A percentile compares a stretch with the other conserved stretches of the same genome.
These are phyloP conservation scores for Acacia crassicarpa DNA, from an alignment of 306 rosid species.

Conservation along the genomic window DNA sequence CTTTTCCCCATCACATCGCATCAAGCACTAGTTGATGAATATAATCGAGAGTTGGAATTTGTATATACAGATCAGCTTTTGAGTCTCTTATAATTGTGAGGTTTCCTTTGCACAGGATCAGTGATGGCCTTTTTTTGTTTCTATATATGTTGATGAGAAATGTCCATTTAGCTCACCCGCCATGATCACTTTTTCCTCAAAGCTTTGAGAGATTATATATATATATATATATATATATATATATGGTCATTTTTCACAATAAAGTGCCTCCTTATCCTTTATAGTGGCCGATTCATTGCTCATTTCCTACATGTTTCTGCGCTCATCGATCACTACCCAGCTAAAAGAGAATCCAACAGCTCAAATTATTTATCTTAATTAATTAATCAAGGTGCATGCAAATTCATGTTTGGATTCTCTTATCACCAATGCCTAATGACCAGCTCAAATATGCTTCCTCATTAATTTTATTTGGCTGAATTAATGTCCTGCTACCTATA, in stretches of 20 bases:
- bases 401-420: neutral
- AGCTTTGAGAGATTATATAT: neutral
- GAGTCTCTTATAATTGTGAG: neutral
- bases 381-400: neutral
- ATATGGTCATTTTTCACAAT: neutral
- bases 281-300: neutral
- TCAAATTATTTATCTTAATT: neutral
- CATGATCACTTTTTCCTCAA: neutral
- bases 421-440: neutral
- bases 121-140: conserved; percentile 50
- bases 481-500: neutral
- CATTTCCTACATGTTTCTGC: neutral
- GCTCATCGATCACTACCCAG: neutral
- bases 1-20: conserved; percentile 34
- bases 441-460: neutral
- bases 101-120: conserved; percentile 34
- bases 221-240: neutral
- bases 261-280: conserved; percentile 4
- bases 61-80: conserved; percentile 19
- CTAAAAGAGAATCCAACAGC: neutral
- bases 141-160: conserved; percentile 25
- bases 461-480: neutral
- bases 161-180: conserved; percentile 27
- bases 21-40: conserved; percentile 21
- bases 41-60: conserved; percentile 28